Evolutionary conservation across 2,329 filamentous ascomycete species (phyloP).

Genomic region (Hypoxylon sp.): DNA sequence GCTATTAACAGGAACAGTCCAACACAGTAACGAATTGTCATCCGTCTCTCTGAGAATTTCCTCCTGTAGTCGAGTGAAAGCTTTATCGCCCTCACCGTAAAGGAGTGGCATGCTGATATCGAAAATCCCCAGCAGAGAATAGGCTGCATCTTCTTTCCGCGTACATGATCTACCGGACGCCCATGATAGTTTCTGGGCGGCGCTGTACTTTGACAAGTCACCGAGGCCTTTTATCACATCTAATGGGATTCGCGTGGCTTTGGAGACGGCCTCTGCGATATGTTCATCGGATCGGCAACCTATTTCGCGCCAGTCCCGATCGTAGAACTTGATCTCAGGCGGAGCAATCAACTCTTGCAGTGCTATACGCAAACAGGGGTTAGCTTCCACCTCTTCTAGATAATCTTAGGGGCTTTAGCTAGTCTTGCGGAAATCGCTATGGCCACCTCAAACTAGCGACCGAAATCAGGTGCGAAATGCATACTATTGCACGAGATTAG

Average conservation of each 20-base stretch:
- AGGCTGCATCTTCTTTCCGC: slow-evolving; percentile 22
- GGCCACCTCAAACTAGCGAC: too few relatives aligned
- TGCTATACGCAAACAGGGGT: too few relatives aligned
- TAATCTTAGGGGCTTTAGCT: too few relatives aligned
- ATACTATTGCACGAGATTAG: too few relatives aligned
- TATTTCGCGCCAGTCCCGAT: slow-evolving; percentile 7
- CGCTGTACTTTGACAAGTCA: slow-evolving; percentile 15
- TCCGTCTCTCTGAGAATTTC: slow-evolving; percentile 24
- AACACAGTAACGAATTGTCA: slow-evolving; percentile 22
- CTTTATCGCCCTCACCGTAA: slow-evolving; percentile 23
- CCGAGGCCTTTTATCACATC: background rate
- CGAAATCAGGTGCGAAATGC: too few relatives aligned
- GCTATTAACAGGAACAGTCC: slow-evolving; percentile 18
- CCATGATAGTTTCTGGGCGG: slow-evolving; percentile 28
- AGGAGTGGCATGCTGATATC: slow-evolving; percentile 28
- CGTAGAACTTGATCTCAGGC: slow-evolving; percentile 10
- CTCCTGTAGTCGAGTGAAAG: slow-evolving; percentile 24
- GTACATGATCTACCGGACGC: slow-evolving; percentile 21
- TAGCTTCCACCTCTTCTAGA: too few relatives aligned
- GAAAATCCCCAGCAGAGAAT: slow-evolving; percentile 27
- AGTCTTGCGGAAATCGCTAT: too few relatives aligned
- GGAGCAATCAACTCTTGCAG: slow-evolving; percentile 26
- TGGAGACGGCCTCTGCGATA: background rate
- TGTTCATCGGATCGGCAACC: background rate
- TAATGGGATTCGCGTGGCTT: slow-evolving; percentile 7